phyloP scores from a whole-genome alignment of 495 filamentous ascomycete genomes.

The Daldinia bambusicola region DNA sequence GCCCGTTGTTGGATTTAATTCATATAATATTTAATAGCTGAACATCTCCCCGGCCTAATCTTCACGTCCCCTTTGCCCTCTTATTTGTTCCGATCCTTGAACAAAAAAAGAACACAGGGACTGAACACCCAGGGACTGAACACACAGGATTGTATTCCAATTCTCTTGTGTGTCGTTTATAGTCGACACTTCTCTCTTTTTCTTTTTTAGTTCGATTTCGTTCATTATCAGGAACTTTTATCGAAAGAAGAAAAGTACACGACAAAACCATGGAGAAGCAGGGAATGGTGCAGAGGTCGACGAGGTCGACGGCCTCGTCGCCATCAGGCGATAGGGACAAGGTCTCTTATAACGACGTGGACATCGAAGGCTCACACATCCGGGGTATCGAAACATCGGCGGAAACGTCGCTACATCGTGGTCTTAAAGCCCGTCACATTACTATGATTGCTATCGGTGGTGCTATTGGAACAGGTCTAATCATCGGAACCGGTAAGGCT shows the following conservation, averaged over 20 bases:
- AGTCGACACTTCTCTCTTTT: slow-evolving; percentile 5
- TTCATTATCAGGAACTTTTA: slow-evolving; percentile 1
- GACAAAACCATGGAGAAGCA: slow-evolving; percentile 23
- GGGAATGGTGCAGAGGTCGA: slow-evolving; percentile 35
- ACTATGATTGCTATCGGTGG: slow-evolving; percentile 89
- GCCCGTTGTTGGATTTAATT: slow-evolving; percentile 3
- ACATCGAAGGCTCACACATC: slow-evolving; percentile 38
- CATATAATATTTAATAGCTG: slow-evolving; percentile 35
- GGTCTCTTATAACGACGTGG: slow-evolving; percentile 20
- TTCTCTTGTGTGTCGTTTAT: slow-evolving; percentile 10
- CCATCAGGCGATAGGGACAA: slow-evolving; percentile 39
- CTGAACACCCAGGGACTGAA: too few species aligned
- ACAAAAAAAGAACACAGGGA: slow-evolving; percentile 21
- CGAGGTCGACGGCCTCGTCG: slow-evolving; percentile 43
- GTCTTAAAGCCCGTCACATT: slow-evolving; percentile 72
- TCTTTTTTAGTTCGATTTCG: slow-evolving; percentile 20
- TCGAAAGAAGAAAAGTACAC: neutral
- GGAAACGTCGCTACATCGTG: slow-evolving; percentile 64
- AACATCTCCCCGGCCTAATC: slow-evolving; percentile 26
- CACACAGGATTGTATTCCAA: slow-evolving; percentile 3
- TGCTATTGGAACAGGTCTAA: slow-evolving; percentile 78
- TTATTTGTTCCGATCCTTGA: slow-evolving; percentile 24
- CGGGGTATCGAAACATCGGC: slow-evolving; percentile 51
- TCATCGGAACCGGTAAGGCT: slow-evolving; percentile 66
- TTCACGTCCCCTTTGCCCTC: slow-evolving; percentile 1